Conservation (phyloP, 1,139 yeast genomes). For the Arxiozyma telluris region DNA sequence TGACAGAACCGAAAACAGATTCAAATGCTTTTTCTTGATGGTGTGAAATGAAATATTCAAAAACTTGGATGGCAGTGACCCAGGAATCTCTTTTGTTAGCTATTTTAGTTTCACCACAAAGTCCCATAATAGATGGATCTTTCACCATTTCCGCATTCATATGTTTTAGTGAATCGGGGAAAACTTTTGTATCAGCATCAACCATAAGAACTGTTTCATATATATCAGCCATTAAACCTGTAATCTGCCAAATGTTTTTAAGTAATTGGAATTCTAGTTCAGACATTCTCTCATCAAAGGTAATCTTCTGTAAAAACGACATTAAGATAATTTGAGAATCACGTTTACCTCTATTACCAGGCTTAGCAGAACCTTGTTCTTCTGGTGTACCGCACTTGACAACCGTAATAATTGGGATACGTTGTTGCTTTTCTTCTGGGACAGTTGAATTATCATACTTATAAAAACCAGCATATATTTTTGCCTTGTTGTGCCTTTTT, state of each 20-base stretch:
- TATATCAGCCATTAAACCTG: conserved; percentile 80
- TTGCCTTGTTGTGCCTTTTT: conserved; percentile 96
- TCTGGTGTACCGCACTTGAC: conserved; percentile 92
- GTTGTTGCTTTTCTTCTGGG: conserved; percentile 74
- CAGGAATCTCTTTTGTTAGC: conserved; percentile 78
- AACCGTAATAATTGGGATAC: conserved; percentile 73
- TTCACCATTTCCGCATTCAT: conserved; percentile 90
- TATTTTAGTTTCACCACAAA: conserved; percentile 96
- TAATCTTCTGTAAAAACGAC: conserved; percentile 84
- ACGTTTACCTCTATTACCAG: conserved; percentile 97
- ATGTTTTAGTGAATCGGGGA: conserved; percentile 83
- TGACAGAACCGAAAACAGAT: conserved; percentile 91
- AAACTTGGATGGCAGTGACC: conserved; percentile 94
- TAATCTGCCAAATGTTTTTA: conserved; percentile 70
- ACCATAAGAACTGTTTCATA: conserved; percentile 89
- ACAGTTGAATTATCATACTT: conserved; percentile 67
- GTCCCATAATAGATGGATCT: conserved; percentile 86
- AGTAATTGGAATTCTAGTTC: conserved; percentile 80
- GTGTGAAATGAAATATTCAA: conserved; percentile 91
- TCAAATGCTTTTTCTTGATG: conserved; percentile 96
- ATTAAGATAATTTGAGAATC: conserved; percentile 91
- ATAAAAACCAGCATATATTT: conserved; percentile 84
- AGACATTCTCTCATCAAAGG: conserved; percentile 96
- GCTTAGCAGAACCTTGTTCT: conserved; percentile 71
- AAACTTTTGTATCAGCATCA: conserved; percentile 92